These are phyloP conservation scores for Trametes sanguinea DNA, from an alignment of 768 basidiomycete species.

Conservation along the genomic window DNA sequence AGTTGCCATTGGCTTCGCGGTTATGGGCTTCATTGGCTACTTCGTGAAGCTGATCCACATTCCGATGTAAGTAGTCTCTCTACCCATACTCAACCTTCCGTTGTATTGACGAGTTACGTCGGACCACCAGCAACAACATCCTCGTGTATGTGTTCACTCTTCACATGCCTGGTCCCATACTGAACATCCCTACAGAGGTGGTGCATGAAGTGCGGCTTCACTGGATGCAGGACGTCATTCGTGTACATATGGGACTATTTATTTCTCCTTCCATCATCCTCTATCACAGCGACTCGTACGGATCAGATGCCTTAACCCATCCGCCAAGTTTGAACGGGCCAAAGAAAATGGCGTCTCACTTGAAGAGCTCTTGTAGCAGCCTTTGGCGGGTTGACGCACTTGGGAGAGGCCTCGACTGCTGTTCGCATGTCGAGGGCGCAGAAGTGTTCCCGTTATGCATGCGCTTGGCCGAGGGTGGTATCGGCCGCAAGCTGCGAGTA, in stretches of 20 bases:
- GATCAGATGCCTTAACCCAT: no score
- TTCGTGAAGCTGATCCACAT: constrained; percentile 98
- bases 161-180: not conserved
- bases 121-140: constrained; percentile 81
- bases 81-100: not conserved
- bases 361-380: no score
- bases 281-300: not conserved
- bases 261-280: constrained; percentile 6
- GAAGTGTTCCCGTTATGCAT: no score
- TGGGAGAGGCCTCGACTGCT: no score
- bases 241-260: constrained; percentile 25
- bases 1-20: constrained; percentile 94
- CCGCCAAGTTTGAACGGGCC: no score
- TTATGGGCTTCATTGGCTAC: constrained; percentile 99
- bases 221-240: constrained; percentile 16
- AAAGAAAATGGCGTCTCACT: no score
- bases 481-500: no score
- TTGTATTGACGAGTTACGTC: constrained; percentile 4
- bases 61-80: constrained; percentile 75
- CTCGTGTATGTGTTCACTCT: constrained; percentile 74
- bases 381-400: no score
- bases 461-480: no score
- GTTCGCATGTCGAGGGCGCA: no score
- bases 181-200: constrained; percentile 57
- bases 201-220: constrained; percentile 51